Evolutionary conservation across 768 basidiomycete species (phyloP), one percentile per base, ranked within the genome.

Genomic region (Termitomyces sp.): DNA sequence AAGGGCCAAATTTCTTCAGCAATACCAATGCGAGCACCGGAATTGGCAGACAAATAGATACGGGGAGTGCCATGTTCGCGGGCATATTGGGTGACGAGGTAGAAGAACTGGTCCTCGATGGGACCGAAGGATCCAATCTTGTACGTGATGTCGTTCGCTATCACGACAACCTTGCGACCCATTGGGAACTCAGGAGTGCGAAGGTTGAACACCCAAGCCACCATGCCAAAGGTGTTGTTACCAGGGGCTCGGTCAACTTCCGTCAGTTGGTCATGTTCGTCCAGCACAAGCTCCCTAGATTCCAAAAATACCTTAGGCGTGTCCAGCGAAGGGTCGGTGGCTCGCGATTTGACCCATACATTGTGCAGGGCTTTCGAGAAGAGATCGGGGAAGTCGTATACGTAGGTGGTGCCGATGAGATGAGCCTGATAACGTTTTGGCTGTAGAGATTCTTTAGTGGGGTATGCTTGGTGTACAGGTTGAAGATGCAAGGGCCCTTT

Each of bases 361-460:
- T 95, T 94, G 70, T 94, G 91, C 62, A 98, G 79, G 7, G 96
- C 95, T 78, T 98, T 98, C 42, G 95, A 90, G 83, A 98, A 99
- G 65, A 99, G 86, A 69, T 97, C 97, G 45, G 97, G 97, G 89
- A 98, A 99, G 76, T 98, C 97, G 76, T 98, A 98, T 36, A 92
- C 96, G 73, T 98, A 99, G 55, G 97, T 99, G 35, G 97, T 99
- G 57, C 97, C 97, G 67, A 97, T 89, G 61, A 98, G 85, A 75
- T 99, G 97, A 24, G 97, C 97, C 72, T 98, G 96, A 79, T 98
- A 98, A 65, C 97, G 94, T 75, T 97, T 96, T 45, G 97, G 97
- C 72, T 99, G 97, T 51, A 99, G 80, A 18, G 95, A 98, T 74
- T 98, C 96, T 78, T 97, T 99, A 60, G 96, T 98, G 15, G 96